Percentiles rank a stretch among this genome's conserved stretches.
phyloP scores from a whole-genome alignment of 108 stramenopile genomes.

The Skeletonema grethae region DNA sequence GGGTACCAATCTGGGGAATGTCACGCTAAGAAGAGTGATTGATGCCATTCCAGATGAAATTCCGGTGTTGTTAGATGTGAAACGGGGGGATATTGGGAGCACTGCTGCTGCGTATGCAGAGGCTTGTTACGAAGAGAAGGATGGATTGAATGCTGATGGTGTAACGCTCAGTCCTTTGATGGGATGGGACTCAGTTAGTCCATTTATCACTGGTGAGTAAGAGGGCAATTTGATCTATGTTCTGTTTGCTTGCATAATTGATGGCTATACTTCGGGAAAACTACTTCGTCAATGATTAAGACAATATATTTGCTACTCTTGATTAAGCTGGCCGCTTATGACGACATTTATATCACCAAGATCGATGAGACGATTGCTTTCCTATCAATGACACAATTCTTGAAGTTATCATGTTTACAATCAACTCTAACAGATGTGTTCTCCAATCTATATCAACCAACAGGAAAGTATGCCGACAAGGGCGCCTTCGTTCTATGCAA shows the following conservation, averaged over 20 bases:
- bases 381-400: not conserved
- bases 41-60: constrained; percentile 65
- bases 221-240: not conserved
- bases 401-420: not conserved
- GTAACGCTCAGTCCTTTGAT: constrained; percentile 96
- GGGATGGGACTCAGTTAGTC: constrained; percentile 96
- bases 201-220: constrained; percentile 87
- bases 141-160: constrained; percentile 77
- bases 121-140: constrained; percentile 77
- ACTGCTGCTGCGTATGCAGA: constrained; percentile 95
- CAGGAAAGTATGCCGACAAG: constrained; percentile 70
- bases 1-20: constrained; percentile 74
- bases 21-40: constrained; percentile 79
- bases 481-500: constrained; percentile 98
- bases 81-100: constrained; percentile 97
- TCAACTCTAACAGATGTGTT: constrained; percentile 7
- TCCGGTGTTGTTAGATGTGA: constrained; percentile 93
- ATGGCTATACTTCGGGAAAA: constrained; percentile 1
- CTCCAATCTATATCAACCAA: not conserved
- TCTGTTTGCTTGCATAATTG: not conserved
- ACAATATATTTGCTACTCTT: constrained; percentile 53
- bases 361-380: constrained; percentile 42
- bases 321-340: constrained; percentile 49
- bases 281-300: constrained; percentile 42
- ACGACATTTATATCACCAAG: constrained; percentile 50